Conservation (phyloP, 768 basidiomycete genomes). For the Peribolospora baueri region DNA sequence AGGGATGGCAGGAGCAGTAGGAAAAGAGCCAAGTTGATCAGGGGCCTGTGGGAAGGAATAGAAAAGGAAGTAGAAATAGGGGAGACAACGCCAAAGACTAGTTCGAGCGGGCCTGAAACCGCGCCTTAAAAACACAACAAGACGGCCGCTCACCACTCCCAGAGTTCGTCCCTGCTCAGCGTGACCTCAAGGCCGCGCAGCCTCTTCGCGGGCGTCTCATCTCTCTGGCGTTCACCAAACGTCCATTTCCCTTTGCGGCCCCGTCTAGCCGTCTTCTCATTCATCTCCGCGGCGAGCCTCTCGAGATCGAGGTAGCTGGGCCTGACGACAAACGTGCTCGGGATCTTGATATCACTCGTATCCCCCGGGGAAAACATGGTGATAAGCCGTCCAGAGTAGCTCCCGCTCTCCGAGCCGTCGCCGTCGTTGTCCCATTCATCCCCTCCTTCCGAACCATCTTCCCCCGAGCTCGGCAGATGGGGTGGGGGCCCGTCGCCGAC, state of each 20-base stretch:
- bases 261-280: slow-evolving; percentile 19
- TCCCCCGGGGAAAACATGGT: slow-evolving; percentile 28
- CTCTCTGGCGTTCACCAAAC: background rate
- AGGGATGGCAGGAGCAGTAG: slow-evolving; percentile 74
- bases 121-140: background rate
- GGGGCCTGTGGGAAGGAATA: slow-evolving; percentile 11
- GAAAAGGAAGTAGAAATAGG: background rate
- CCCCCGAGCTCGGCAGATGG: slow-evolving; percentile 23
- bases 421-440: slow-evolving; percentile 49
- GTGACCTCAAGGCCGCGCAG: slow-evolving; percentile 15
- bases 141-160: slow-evolving; percentile 80
- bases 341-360: slow-evolving; percentile 55
- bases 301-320: slow-evolving; percentile 50
- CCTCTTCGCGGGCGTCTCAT: background rate
- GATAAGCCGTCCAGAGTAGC: slow-evolving; percentile 1
- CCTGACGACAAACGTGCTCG: slow-evolving; percentile 69
- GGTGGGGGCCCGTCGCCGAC: slow-evolving; percentile 43
- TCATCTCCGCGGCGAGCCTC: slow-evolving; percentile 44
- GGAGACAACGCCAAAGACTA: slow-evolving; percentile 2
- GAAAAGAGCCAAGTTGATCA: slow-evolving; percentile 28
- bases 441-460: slow-evolving; percentile 44
- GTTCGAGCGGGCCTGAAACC: background rate
- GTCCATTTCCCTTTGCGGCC: slow-evolving; percentile 5
- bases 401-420: background rate
- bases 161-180: slow-evolving; percentile 24